Evolutionary conservation across 2,329 filamentous ascomycete genomes (phyloP).

Genomic region (Trichoderma gracile): DNA sequence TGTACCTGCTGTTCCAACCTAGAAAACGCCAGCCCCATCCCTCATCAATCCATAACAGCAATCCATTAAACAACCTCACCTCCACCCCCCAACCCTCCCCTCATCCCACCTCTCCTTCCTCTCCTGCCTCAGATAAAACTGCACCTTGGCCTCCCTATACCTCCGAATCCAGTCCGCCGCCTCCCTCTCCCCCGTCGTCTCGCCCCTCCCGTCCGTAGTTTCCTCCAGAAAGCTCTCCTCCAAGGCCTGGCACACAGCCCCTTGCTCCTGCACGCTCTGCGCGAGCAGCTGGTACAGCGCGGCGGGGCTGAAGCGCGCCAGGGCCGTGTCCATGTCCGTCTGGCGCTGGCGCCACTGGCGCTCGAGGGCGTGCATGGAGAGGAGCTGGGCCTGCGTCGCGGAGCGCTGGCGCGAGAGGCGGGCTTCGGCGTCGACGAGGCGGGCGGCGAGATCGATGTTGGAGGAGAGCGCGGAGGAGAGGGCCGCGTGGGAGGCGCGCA

Average conservation of each 20-base stretch:
- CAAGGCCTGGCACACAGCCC: slow-evolving; percentile 73
- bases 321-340: slow-evolving; percentile 79
- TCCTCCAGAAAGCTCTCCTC: slow-evolving; percentile 89
- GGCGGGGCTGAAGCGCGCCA: slow-evolving; percentile 82
- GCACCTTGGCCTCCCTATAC: slow-evolving; percentile 76
- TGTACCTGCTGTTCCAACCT: neutral
- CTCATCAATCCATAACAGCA: neutral
- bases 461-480: slow-evolving; percentile 66
- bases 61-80: slow-evolving; percentile 49
- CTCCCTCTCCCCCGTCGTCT: slow-evolving; percentile 68
- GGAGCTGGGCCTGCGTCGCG: slow-evolving; percentile 74
- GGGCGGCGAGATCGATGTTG: slow-evolving; percentile 69
- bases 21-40: neutral
- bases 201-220: slow-evolving; percentile 33
- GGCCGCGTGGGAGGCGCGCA: slow-evolving; percentile 63
- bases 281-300: slow-evolving; percentile 80
- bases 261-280: slow-evolving; percentile 79
- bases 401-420: slow-evolving; percentile 62
- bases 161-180: slow-evolving; percentile 79
- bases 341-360: slow-evolving; percentile 91
- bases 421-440: slow-evolving; percentile 61
- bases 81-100: slow-evolving; percentile 90
- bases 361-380: slow-evolving; percentile 82
- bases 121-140: slow-evolving; percentile 79
- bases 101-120: slow-evolving; percentile 95